Evolutionary conservation across 768 basidiomycete genomes (phyloP), one percentile per base, ranked within the genome.

Genomic region (Thelephora ganbajun): DNA sequence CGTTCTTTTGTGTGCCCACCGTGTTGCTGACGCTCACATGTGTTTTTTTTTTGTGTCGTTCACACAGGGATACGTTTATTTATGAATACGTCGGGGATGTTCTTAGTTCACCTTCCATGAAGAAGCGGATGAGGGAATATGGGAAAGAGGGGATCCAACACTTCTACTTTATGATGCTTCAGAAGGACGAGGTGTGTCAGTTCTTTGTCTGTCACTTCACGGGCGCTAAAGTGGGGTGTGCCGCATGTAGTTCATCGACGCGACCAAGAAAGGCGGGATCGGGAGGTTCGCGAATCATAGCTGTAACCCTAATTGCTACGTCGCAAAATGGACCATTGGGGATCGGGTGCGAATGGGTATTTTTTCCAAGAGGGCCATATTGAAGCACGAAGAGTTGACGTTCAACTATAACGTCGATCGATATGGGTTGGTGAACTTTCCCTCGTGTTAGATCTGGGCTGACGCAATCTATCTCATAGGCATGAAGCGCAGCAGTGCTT

Each of bases 391-490:
- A 58, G 93, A 97, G 63, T 64, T 97, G 55, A 98, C 96, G 0
- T 98, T 98, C 70, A 98, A 99, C 65, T 99, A 99, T 62, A 99
- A 99, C 61, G 96, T 98, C 35, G 96, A 98, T 63, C 89, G 96
- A 49, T 99, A 99, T 57, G 96, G 94, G 94, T 93, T 51, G 44
- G 83, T 69, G 6, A 11, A 30, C 34, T 5, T 49, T 23, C 43
- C 16, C 36, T n/a, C 39, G 16, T 41, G 14, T 5, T 3, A 16
- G 33, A 7, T 11, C 44, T 35, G 5, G 34, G 22, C 30, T 16
- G 44, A n/a, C 13, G 1, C 1, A 11, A 19, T 14, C n/a, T 48
- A 35, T 33, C 9, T 26, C 16, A 5, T 53, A 94, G 93, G 0
- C 91, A 99, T 63, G 87, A 93, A 50, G 84, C 96, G 45, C 96